Percentiles rank a stretch among this genome's conserved stretches.
phyloP scores from a whole-genome alignment of 140 eudicot species.

The Ambrosia hybrid region DNA sequence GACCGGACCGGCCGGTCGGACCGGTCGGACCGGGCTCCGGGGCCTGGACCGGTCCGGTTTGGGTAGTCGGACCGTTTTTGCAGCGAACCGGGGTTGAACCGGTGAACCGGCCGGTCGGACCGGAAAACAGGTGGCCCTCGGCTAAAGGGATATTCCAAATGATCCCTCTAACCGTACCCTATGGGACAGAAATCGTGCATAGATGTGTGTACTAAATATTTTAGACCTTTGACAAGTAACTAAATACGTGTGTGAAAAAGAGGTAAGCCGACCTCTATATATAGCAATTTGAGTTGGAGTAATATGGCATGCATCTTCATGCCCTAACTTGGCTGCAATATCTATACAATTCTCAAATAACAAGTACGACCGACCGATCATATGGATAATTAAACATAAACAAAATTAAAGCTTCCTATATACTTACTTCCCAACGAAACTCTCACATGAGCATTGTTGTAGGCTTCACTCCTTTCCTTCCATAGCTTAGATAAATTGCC shows the following conservation, averaged over 20 bases:
- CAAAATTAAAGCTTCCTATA: not conserved
- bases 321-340: slow-evolving; percentile 58
- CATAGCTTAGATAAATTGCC: slow-evolving; percentile 46
- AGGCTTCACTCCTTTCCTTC: slow-evolving; percentile 67
- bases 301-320: slow-evolving; percentile 48
- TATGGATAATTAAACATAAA: not conserved
- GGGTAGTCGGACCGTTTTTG: no score
- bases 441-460: slow-evolving; percentile 52
- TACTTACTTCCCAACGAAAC: slow-evolving; percentile 61
- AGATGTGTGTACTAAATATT: no score
- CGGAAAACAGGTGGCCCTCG: no score
- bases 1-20: no score
- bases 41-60: no score
- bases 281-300: slow-evolving; percentile 58
- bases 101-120: no score
- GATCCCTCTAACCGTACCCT: no score
- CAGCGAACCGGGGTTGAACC: no score
- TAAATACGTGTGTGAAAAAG: slow-evolving; percentile 12
- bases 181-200: no score
- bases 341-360: slow-evolving; percentile 23
- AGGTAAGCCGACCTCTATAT: slow-evolving; percentile 41
- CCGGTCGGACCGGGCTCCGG: no score
- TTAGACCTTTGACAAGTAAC: not conserved
- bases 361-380: no score
- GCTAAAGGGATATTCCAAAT: no score